Evolutionary conservation across 352 stramenopile species (phyloP), one percentile per base, ranked within the genome.

Genomic region (Phytophthora fragariae): DNA sequence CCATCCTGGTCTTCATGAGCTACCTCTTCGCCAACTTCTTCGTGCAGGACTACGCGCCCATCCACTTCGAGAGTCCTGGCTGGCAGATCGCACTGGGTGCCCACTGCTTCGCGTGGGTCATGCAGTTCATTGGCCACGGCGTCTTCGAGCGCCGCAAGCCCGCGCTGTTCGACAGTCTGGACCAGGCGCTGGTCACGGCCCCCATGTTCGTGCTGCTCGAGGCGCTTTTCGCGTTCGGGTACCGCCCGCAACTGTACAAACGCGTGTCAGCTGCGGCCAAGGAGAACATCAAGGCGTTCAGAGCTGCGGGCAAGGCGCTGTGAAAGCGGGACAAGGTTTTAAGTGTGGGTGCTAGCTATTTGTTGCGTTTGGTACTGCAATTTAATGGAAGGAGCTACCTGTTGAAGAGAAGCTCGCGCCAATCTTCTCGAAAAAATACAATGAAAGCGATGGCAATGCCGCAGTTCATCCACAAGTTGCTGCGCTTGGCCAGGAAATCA

Each of bases 181-280:
- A 96, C 73, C 91, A 97, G 59, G 90, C 82, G 12, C 21, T 92
- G 21, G 80, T 95, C 33, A 94, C 89, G 6, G 91, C 91, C 6
- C 90, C 91, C 2, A 86, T 97, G 70, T 97, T 97, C 58, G 91
- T 97, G 69, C 65, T 97, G 53, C 74, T 97, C 8, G 90, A 97
- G 41, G 65, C 88, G 11, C 76, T 97, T 4, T 92, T 96, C 56
- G 72, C 79, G 27, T 59, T 95, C n/a, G 90, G 90, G 33, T 97
- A 95, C 71, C 88, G 86, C 49, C 80, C 74, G 11, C 68, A 94
- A 44, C 75, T 97, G 24, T 88, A 90, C 70, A 69, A 81, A 50
- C 82, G 82, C 31, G 82, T 93, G 17, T 78, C 79, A 56, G 72
- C 76, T 21, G 81, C 89, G 62, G 87, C 83, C 35, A 77, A 87